Conservation (phyloP, 768 basidiomycete species). For the Xerocomus brunneocitrinus region DNA sequence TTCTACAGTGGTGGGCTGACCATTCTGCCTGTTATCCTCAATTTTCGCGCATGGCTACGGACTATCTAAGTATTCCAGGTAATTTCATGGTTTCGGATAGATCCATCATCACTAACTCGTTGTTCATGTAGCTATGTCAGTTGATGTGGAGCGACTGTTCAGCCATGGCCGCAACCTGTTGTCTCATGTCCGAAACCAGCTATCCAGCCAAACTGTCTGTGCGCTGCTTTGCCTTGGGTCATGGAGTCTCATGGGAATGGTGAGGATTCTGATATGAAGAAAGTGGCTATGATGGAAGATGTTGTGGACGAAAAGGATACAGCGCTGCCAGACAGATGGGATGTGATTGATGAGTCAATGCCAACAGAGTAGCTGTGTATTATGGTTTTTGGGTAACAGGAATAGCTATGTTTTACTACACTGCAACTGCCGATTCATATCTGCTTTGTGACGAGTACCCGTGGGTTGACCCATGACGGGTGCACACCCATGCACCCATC, state of each 20-base stretch:
- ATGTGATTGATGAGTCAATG: constrained; percentile 7
- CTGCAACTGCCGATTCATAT: too few relatives aligned
- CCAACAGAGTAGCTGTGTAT: background rate
- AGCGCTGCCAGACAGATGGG: constrained; percentile 17
- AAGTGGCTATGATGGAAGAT: background rate
- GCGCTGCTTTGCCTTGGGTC: constrained; percentile 31
- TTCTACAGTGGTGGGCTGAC: background rate
- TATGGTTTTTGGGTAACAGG: too few relatives aligned
- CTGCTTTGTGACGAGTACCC: background rate
- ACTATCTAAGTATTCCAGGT: constrained; percentile 3
- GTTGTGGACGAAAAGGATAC: constrained; percentile 5
- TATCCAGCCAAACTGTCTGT: constrained; percentile 23
- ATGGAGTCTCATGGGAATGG: constrained; percentile 28
- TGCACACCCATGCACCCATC: background rate
- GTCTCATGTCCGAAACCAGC: constrained; percentile 22
- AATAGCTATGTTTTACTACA: background rate
- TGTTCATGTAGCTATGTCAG: constrained; percentile 27
- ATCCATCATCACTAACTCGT: background rate
- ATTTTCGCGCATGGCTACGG: background rate
- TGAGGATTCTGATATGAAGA: constrained; percentile 25
- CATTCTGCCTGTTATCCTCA: background rate
- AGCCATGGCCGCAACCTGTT: constrained; percentile 25
- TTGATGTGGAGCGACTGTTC: constrained; percentile 29
- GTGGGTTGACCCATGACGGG: background rate
- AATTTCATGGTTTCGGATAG: too few relatives aligned